These are phyloP conservation scores for Pleurotus tuber-regium DNA, from an alignment of 768 basidiomycete species.

Conservation along the genomic window DNA sequence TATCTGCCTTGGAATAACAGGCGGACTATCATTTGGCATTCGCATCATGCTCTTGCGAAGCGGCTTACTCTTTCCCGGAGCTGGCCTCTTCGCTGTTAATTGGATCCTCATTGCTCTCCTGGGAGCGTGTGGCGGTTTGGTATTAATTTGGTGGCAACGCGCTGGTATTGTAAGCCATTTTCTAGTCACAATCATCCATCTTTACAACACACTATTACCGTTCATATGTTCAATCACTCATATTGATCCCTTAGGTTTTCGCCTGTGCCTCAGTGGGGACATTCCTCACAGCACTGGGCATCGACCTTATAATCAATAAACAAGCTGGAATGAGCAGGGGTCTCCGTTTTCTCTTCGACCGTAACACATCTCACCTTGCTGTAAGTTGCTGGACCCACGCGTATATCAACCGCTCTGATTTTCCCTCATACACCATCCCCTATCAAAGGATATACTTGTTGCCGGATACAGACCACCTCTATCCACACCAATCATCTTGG, in stretches of 20 bases:
- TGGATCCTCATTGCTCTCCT: conserved; percentile 52
- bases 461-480: conserved; percentile 50
- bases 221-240: no score
- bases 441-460: conserved; percentile 42
- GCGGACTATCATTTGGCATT: conserved; percentile 57
- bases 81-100: conserved; percentile 37
- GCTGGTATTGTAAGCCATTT: conserved; percentile 45
- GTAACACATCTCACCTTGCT: conserved; percentile 53
- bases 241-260: conserved; percentile 29
- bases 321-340: conserved; percentile 65
- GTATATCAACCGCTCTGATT: background rate
- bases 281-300: conserved; percentile 53
- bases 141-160: conserved; percentile 44
- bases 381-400: conserved; percentile 31
- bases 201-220: background rate
- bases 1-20: conserved; percentile 42
- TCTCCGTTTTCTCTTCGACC: conserved; percentile 60
- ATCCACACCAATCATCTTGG: conserved; percentile 48
- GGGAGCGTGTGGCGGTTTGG: conserved; percentile 38
- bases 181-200: background rate
- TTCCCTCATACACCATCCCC: background rate
- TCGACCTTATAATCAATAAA: conserved; percentile 54
- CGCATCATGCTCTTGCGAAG: conserved; percentile 49
- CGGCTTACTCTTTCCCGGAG: conserved; percentile 43
- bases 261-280: conserved; percentile 60